Percentiles rank a stretch among this genome's conserved stretches.
Evolutionary conservation across 169 alveolate genomes (phyloP).

Genomic region (Plasmodium vivax): DNA sequence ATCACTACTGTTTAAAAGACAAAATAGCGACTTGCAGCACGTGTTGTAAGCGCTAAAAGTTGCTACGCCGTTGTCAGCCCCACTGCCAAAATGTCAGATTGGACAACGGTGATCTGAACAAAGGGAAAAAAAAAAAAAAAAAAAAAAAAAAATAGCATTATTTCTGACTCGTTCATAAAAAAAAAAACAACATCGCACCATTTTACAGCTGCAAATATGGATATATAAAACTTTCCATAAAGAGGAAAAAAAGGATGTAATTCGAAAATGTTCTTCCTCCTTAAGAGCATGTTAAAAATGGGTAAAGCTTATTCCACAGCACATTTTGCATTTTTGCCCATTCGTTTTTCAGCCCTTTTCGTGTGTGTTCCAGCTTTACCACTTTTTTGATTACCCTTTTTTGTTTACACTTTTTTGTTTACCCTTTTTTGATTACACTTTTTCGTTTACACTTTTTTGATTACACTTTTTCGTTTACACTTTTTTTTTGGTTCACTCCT

Average conservation of each 20-base stretch:
- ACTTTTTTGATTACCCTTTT: too few relatives aligned
- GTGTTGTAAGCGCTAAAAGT: neutral
- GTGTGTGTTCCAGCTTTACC: neutral
- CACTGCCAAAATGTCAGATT: neutral
- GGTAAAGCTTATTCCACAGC: neutral
- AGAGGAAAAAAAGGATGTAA: neutral
- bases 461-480: neutral
- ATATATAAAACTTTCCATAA: neutral
- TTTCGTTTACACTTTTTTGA: too few relatives aligned
- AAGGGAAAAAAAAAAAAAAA: neutral
- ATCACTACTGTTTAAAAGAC: neutral
- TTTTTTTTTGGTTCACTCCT: neutral
- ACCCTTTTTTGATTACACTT: too few relatives aligned
- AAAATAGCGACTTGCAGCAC: neutral
- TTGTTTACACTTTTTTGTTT: neutral
- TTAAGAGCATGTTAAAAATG: neutral
- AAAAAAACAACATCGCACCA: neutral
- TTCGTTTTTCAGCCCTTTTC: neutral
- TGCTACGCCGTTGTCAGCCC: neutral
- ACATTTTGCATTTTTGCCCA: neutral
- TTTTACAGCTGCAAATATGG: neutral
- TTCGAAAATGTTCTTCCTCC: neutral
- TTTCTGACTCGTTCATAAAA: neutral
- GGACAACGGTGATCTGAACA: neutral
- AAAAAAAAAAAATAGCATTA: neutral